These are phyloP conservation scores for Neurospora intermedia DNA, from an alignment of 495 filamentous ascomycete genomes.

Conservation along the genomic window DNA sequence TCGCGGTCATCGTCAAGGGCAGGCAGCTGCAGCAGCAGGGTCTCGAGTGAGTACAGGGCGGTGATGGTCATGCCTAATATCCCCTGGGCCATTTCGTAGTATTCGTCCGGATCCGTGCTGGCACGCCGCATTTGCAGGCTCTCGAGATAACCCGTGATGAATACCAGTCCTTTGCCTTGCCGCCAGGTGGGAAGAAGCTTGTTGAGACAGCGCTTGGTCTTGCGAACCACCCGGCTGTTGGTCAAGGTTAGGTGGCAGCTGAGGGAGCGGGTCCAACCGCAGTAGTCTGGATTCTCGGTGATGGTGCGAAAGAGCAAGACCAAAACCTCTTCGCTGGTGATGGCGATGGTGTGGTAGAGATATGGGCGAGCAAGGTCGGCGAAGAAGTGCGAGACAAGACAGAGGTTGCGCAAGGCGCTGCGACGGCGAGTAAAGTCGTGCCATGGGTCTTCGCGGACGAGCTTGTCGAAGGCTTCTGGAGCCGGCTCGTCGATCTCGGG, in stretches of 20 bases:
- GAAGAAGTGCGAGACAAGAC: conserved; percentile 12
- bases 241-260: conserved; percentile 23
- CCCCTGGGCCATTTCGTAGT: conserved; percentile 13
- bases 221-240: conserved; percentile 11
- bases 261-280: conserved; percentile 16
- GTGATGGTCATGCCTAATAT: conserved; percentile 15
- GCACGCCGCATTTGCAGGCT: background rate
- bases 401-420: conserved; percentile 17
- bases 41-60: conserved; percentile 15
- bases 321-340: conserved; percentile 14
- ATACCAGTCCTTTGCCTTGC: background rate
- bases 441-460: conserved; percentile 22
- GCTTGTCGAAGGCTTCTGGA: conserved; percentile 19
- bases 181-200: conserved; percentile 4
- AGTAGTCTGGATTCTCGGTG: conserved; percentile 8
- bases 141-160: background rate
- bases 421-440: conserved; percentile 21
- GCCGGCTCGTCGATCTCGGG: conserved; percentile 23
- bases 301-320: conserved; percentile 22
- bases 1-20: conserved; percentile 16
- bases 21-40: conserved; percentile 20
- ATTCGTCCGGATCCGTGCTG: background rate
- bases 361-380: conserved; percentile 14
- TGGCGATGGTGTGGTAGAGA: conserved; percentile 17
- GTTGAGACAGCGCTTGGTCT: conserved; percentile 10